Evolutionary conservation across 2,329 filamentous ascomycete species (phyloP).

Genomic region (Colletotrichum chlorophyti): DNA sequence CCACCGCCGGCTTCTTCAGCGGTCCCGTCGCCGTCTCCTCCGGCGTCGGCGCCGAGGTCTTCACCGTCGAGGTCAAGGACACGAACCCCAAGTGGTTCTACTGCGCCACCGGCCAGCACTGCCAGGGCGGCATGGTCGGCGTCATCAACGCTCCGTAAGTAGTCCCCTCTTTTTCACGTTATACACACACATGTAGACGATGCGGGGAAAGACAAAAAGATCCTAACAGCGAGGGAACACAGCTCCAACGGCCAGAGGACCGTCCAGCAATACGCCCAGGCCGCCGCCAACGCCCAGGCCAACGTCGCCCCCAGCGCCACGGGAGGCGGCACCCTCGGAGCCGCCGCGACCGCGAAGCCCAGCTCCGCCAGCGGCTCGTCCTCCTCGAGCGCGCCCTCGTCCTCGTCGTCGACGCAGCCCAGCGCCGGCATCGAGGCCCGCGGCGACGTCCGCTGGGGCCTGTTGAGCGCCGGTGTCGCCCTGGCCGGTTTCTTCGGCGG

Average conservation of each 20-base stretch:
- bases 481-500: slow-evolving; percentile 24
- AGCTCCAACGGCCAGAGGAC: slow-evolving; percentile 6
- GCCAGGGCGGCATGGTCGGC: slow-evolving; percentile 66
- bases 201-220: neutral
- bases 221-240: neutral
- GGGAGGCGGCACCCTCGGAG: slow-evolving; percentile 22
- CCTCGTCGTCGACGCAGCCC: neutral
- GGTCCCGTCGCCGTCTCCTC: slow-evolving; percentile 43
- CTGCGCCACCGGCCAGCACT: slow-evolving; percentile 66
- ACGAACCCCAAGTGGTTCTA: slow-evolving; percentile 69
- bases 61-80: slow-evolving; percentile 39
- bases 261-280: slow-evolving; percentile 6
- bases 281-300: slow-evolving; percentile 10
- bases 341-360: slow-evolving; percentile 8
- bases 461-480: slow-evolving; percentile 23
- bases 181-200: neutral
- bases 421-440: slow-evolving; percentile 23
- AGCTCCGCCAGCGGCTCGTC: too few species aligned
- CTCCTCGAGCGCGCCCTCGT: neutral
- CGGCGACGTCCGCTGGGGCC: slow-evolving; percentile 21
- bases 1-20: slow-evolving; percentile 55
- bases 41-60: slow-evolving; percentile 30
- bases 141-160: slow-evolving; percentile 39
- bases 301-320: slow-evolving; percentile 26
- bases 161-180: neutral